Evolutionary conservation across 805 yeast species (phyloP).

Genomic region (Starmerella roubikii): DNA sequence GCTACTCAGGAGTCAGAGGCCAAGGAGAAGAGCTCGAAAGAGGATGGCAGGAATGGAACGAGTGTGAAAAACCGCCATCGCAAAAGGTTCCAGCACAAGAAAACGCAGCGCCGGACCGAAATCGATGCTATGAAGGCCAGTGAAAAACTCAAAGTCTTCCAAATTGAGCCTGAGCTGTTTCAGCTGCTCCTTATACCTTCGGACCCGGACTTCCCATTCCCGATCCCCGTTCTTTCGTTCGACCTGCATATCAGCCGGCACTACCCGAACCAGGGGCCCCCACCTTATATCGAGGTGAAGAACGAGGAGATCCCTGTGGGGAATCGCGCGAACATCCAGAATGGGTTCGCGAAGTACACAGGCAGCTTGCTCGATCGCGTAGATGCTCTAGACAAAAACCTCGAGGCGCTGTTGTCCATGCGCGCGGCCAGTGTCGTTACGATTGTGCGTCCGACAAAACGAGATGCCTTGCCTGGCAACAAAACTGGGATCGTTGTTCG

Average conservation of each 20-base stretch:
- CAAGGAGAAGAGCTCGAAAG: no score
- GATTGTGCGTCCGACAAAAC: slow-evolving; percentile 29
- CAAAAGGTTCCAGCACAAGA: slow-evolving; percentile 4
- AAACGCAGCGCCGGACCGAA: slow-evolving; percentile 17
- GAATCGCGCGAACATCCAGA: slow-evolving; percentile 49
- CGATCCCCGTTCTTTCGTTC: slow-evolving; percentile 39
- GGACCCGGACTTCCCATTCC: slow-evolving; percentile 65
- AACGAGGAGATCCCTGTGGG: slow-evolving; percentile 63
- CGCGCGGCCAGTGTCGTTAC: slow-evolving; percentile 51
- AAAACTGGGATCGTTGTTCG: neutral
- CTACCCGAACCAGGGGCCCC: slow-evolving; percentile 34
- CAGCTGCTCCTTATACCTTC: slow-evolving; percentile 32
- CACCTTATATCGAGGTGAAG: slow-evolving; percentile 29
- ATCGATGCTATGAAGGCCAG: slow-evolving; percentile 10
- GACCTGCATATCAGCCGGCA: slow-evolving; percentile 40
- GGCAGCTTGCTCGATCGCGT: slow-evolving; percentile 40
- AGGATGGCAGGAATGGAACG: no score
- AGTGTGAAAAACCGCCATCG: neutral
- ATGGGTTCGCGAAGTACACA: slow-evolving; percentile 37
- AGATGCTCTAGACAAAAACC: slow-evolving; percentile 39
- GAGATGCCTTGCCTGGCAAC: neutral
- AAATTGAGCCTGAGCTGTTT: slow-evolving; percentile 16
- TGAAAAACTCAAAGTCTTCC: slow-evolving; percentile 8
- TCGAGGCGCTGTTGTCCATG: slow-evolving; percentile 45
- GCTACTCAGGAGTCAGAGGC: no score